Percentiles rank a stretch among this genome's conserved stretches.
Conservation (phyloP, 2,329 filamentous ascomycete genomes). For the Ilyonectria destructans region DNA sequence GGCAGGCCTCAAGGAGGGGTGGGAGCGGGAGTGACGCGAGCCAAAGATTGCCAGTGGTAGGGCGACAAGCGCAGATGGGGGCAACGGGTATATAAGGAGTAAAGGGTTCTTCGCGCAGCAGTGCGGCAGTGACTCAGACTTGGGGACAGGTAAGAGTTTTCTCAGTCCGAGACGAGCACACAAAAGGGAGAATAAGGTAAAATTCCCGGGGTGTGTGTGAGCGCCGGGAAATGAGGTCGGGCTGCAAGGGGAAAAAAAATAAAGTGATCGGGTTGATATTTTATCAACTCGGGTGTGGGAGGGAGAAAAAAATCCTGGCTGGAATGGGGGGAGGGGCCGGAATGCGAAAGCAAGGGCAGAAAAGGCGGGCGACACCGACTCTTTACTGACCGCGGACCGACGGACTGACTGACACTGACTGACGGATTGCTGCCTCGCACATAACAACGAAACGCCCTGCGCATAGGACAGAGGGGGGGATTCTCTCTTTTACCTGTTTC, state of each 20-base stretch:
- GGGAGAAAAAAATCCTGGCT: conserved; percentile 43
- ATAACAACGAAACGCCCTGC: conserved; percentile 29
- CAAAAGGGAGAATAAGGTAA: conserved; percentile 21
- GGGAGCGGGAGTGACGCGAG: conserved; percentile 46
- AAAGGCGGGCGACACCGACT: conserved; percentile 32
- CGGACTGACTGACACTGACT: conserved; percentile 7
- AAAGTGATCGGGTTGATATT: conserved; percentile 51
- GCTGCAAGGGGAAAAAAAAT: conserved; percentile 45
- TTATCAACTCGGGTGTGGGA: conserved; percentile 52
- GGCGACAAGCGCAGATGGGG: conserved; percentile 34
- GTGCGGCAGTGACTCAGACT: conserved; percentile 28
- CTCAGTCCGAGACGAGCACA: conserved; percentile 17
- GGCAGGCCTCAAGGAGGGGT: conserved; percentile 36
- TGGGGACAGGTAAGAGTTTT: conserved; percentile 21
- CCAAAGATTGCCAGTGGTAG: conserved; percentile 35
- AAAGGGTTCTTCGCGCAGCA: conserved; percentile 26
- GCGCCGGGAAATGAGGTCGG: conserved; percentile 41
- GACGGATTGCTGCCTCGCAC: conserved; percentile 25
- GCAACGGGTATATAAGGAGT: conserved; percentile 35
- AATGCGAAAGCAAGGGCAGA: conserved; percentile 38
- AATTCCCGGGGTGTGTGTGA: conserved; percentile 45
- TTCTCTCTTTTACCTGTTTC: conserved; percentile 31
- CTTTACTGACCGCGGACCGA: conserved; percentile 17
- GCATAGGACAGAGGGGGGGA: conserved; percentile 23
- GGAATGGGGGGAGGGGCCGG: conserved; percentile 44